Percentiles rank a stretch among this genome's conserved stretches.
These are phyloP conservation scores for Geopyxis carbonaria DNA, from an alignment of 495 filamentous ascomycete genomes.

Conservation along the genomic window DNA sequence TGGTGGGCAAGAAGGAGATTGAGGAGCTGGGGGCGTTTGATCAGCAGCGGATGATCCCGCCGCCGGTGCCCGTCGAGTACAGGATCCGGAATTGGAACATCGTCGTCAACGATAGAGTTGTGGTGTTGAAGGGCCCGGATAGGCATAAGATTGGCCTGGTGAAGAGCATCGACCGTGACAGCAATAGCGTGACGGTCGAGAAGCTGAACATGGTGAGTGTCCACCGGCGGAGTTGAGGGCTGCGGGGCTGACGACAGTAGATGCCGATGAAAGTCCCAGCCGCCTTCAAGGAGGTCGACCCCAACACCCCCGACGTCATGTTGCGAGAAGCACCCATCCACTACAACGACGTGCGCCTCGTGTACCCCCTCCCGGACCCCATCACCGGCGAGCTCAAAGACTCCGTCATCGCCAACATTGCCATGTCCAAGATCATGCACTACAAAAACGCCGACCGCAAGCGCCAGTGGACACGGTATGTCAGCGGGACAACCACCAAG, in stretches of 20 bases:
- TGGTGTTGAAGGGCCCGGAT: conserved; percentile 55
- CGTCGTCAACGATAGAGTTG: conserved; percentile 54
- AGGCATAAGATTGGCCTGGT: conserved; percentile 67
- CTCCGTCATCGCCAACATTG: conserved; percentile 55
- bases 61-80: conserved; percentile 32
- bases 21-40: conserved; percentile 37
- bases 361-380: conserved; percentile 52
- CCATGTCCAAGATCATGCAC: conserved; percentile 29
- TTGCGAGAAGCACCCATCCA: conserved; percentile 37
- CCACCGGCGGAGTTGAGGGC: background rate
- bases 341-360: conserved; percentile 58
- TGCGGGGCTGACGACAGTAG: conserved; percentile 6
- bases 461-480: conserved; percentile 32
- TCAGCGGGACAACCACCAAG: conserved; percentile 42
- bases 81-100: conserved; percentile 44
- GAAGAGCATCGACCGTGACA: conserved; percentile 35
- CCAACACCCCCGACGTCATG: conserved; percentile 27
- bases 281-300: conserved; percentile 32
- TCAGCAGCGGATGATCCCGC: conserved; percentile 26
- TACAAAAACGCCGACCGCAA: conserved; percentile 31
- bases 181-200: conserved; percentile 42
- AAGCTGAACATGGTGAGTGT: conserved; percentile 50
- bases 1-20: conserved; percentile 33
- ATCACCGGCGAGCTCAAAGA: conserved; percentile 45
- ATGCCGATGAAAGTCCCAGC: conserved; percentile 32